These are phyloP conservation scores for Chaetoceros muelleri DNA, from an alignment of 108 stramenopile genomes.

Conservation along the genomic window DNA sequence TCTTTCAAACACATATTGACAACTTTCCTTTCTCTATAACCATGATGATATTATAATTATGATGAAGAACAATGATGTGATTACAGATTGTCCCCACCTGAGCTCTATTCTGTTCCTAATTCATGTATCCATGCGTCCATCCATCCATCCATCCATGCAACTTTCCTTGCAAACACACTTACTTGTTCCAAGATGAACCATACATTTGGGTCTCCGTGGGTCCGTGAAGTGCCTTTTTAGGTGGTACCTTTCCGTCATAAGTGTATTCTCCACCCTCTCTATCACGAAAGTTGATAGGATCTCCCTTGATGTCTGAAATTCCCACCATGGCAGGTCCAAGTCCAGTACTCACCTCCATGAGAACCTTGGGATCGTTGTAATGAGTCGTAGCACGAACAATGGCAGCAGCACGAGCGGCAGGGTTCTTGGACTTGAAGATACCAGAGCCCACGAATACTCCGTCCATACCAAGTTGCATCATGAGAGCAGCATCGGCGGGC, in stretches of 20 bases:
- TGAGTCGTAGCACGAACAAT: constrained; percentile 96
- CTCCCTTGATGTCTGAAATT: constrained; percentile 91
- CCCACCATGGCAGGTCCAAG: constrained; percentile 98
- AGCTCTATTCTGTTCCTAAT: too few relatives aligned
- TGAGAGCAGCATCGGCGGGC: constrained; percentile 97
- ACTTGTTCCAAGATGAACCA: constrained; percentile 85
- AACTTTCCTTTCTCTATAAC: too few relatives aligned
- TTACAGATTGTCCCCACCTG: too few relatives aligned
- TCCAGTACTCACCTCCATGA: constrained; percentile 91
- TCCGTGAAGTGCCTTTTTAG: constrained; percentile 83
- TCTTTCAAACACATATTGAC: too few relatives aligned
- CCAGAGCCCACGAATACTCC: constrained; percentile 98
- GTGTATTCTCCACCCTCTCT: constrained; percentile 86
- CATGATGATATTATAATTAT: too few relatives aligned
- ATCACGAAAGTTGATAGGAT: constrained; percentile 96
- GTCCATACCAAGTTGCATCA: constrained; percentile 99
- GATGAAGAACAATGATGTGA: too few relatives aligned
- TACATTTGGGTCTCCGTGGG: constrained; percentile 91
- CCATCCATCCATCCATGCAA: too few relatives aligned
- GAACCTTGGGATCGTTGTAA: constrained; percentile 94
- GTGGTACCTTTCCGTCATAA: constrained; percentile 77
- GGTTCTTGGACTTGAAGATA: constrained; percentile 93
- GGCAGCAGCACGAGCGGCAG: constrained; percentile 88
- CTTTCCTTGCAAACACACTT: too few relatives aligned
- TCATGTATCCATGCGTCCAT: too few relatives aligned